Percentiles rank a stretch among this genome's conserved stretches.
Evolutionary conservation across 2,329 filamentous ascomycete species (phyloP).

Genomic region (Colletotrichum destructivum): DNA sequence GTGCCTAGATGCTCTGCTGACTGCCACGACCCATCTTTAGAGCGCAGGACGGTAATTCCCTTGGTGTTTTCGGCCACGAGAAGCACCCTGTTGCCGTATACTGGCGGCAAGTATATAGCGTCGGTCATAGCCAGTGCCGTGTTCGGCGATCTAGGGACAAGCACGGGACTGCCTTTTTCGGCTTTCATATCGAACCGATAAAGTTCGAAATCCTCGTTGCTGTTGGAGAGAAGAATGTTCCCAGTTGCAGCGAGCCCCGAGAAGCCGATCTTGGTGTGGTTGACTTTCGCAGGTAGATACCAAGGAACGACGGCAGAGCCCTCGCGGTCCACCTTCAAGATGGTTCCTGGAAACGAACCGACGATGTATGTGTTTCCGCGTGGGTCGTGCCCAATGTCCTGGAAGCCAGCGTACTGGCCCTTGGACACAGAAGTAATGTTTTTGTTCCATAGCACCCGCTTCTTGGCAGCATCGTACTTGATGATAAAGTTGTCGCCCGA

Average conservation of each 20-base stretch:
- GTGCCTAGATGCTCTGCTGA: constrained; percentile 54
- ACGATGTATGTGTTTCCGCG: constrained; percentile 43
- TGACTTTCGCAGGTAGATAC: constrained; percentile 41
- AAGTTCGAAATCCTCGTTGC: constrained; percentile 36
- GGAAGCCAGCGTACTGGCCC: constrained; percentile 44
- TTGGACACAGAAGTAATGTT: constrained; percentile 43
- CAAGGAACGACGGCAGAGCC: constrained; percentile 38
- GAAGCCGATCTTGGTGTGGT: constrained; percentile 41
- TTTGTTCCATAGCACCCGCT: constrained; percentile 42
- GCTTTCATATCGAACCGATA: constrained; percentile 44
- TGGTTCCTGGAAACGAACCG: constrained; percentile 43
- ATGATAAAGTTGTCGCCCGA: constrained; percentile 45
- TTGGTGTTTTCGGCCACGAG: constrained; percentile 50
- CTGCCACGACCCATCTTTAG: constrained; percentile 53
- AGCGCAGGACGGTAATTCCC: constrained; percentile 55
- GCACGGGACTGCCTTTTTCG: constrained; percentile 36
- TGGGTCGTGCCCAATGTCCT: constrained; percentile 43
- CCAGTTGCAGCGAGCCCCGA: constrained; percentile 40
- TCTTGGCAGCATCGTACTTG: constrained; percentile 43
- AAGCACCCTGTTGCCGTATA: constrained; percentile 52
- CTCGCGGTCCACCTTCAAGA: constrained; percentile 41
- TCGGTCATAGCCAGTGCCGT: constrained; percentile 43
- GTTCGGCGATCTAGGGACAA: constrained; percentile 39
- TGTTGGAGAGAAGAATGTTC: constrained; percentile 38
- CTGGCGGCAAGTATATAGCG: constrained; percentile 52